These are phyloP conservation scores for Plectranthus barbatus DNA, from an alignment of 257 asterid species.

Conservation along the genomic window DNA sequence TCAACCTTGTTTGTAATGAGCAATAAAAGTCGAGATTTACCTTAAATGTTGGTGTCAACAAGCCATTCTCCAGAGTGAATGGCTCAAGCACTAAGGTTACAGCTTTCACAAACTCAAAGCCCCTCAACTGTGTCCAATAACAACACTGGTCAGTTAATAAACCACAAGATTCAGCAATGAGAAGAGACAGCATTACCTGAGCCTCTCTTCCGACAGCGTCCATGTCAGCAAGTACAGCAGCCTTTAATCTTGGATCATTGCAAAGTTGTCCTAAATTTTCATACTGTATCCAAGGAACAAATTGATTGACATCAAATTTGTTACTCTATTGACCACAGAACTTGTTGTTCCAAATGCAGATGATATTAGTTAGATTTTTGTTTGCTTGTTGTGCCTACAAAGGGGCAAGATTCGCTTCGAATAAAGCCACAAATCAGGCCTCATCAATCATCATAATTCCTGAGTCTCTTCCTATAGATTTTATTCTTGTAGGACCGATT, in stretches of 20 bases:
- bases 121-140: conserved; percentile 52
- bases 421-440: no score
- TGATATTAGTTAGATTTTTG: background rate
- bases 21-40: no score
- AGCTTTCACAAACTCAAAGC: conserved; percentile 84
- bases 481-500: no score
- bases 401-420: no score
- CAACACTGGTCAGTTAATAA: background rate
- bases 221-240: conserved; percentile 95
- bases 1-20: no score
- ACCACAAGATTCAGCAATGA: background rate
- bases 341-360: background rate
- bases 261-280: conserved; percentile 69
- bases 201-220: conserved; percentile 83
- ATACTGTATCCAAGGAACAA: conserved; percentile 29
- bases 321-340: background rate
- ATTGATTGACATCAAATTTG: background rate
- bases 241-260: conserved; percentile 62
- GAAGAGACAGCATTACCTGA: conserved; percentile 37
- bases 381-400: background rate
- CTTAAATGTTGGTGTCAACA: conserved; percentile 93
- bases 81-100: conserved; percentile 75
- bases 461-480: no score
- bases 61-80: conserved; percentile 73
- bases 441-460: no score